Conservation (phyloP, 805 yeast genomes). For the Teunomyces kruisii region DNA sequence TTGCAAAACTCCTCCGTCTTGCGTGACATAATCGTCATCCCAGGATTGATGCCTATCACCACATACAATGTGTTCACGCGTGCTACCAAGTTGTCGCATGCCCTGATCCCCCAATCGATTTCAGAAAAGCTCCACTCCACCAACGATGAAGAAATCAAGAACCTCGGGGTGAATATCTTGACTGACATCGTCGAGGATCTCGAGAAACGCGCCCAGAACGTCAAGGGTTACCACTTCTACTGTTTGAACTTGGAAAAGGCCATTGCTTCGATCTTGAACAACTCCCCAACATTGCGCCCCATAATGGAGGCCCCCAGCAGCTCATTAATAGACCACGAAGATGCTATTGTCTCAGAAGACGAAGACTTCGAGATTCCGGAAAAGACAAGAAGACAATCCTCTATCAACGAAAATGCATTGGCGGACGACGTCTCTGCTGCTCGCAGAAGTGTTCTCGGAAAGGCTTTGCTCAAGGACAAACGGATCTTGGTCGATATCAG, state of each 20-base stretch:
- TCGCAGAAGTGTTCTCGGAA: conserved; percentile 21
- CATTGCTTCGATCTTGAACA: conserved; percentile 77
- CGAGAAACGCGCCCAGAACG: conserved; percentile 50
- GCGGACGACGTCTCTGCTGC: conserved; percentile 19
- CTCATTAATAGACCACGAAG: conserved; percentile 20
- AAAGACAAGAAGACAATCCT: conserved; percentile 33
- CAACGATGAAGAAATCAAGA: conserved; percentile 76
- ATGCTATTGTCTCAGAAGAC: conserved; percentile 42
- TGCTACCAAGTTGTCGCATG: conserved; percentile 87
- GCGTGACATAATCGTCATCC: conserved; percentile 59
- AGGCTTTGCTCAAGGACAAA: conserved; percentile 32
- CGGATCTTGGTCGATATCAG: conserved; percentile 73
- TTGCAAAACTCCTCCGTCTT: conserved; percentile 45
- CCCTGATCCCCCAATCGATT: conserved; percentile 66
- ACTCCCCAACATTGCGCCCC: conserved; percentile 50
- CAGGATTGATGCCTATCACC: conserved; percentile 91
- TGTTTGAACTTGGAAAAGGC: conserved; percentile 91
- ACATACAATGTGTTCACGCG: conserved; percentile 79
- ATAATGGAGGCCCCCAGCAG: conserved; percentile 41
- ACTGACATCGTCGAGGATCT: conserved; percentile 62
- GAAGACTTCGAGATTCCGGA: conserved; percentile 31
- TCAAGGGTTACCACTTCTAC: conserved; percentile 90
- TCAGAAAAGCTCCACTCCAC: conserved; percentile 54
- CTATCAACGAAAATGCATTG: conserved; percentile 43
- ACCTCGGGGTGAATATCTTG: conserved; percentile 75